Evolutionary conservation across 768 basidiomycete genomes (phyloP), one percentile per base, ranked within the genome.

Genomic region (Aureoboletus auriporus): DNA sequence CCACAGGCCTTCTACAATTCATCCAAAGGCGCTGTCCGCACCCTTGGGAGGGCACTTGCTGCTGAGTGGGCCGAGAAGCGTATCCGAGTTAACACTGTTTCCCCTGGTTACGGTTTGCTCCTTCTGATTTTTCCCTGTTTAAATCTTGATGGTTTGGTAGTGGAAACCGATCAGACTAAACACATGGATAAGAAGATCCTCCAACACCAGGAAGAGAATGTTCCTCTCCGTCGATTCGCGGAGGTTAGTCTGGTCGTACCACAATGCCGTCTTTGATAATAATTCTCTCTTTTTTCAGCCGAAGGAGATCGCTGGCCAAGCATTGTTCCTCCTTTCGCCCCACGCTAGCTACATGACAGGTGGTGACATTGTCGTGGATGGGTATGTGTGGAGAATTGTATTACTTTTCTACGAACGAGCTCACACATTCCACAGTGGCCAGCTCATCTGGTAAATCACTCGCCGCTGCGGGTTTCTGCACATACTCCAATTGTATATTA

Each of bases 21-120:
- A 1, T 83, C 79, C 50, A 88, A 88, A 67, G 84, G 79, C 0
- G 86, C 86, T 6, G 79, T 78, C 0, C 80, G 82, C 39, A 76
- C 77, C 36, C 77, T 86, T 46, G 69, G 75, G 0, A 80, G 78
- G 50, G 78, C 76, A 1, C 69, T 88, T 13, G 81, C 84, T 1
- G 74, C 79, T 12, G 84, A 86, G 61, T 74, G 86, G 82, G 77
- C 79, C 0, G 17, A 42, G 51, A 62, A 71, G 44, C 61, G 58
- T 6, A 84, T 86, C 42, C 70, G 80, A 6, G 80, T 81, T 1
- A 86, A 86, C 58, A 72, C 76, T 0, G 52, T 86, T n/a, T 80
- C 78, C 14, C 84, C 84, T 0, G 84, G 84, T 29, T 85, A 85
- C 43, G 54, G 72, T 69, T 7, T 26, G 44, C 17, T 35, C 2